A percentile compares a stretch with the other conserved stretches of the same genome.
phyloP scores from a whole-genome alignment of 2,329 filamentous ascomycete species.

The Pochonia chlamydosporia region DNA sequence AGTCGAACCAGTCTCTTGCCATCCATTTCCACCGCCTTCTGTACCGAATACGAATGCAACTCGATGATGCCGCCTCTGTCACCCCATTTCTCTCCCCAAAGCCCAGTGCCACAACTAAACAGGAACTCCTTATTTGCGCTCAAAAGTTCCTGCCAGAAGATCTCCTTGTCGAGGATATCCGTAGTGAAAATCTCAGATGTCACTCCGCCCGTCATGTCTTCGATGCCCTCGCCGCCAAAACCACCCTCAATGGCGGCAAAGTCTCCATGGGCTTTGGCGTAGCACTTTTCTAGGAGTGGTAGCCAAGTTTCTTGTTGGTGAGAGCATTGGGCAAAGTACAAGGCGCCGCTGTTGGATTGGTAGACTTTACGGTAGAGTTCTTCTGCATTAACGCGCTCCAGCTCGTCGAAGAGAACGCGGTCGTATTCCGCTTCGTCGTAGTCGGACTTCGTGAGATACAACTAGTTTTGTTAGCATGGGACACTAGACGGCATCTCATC shows the following conservation, averaged over 20 bases:
- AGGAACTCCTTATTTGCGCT: slow-evolving; percentile 74
- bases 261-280: slow-evolving; percentile 76
- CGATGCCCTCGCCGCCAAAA: slow-evolving; percentile 54
- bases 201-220: slow-evolving; percentile 59
- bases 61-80: slow-evolving; percentile 52
- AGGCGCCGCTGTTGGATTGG: slow-evolving; percentile 66
- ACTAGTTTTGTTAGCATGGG: slow-evolving; percentile 16
- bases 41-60: slow-evolving; percentile 56
- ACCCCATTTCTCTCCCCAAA: slow-evolving; percentile 23
- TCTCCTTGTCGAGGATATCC: slow-evolving; percentile 63
- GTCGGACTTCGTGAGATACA: slow-evolving; percentile 50
- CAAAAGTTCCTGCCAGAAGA: slow-evolving; percentile 73
- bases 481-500: neutral
- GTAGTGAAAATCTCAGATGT: slow-evolving; percentile 60
- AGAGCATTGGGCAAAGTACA: slow-evolving; percentile 72
- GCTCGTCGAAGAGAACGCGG: slow-evolving; percentile 36
- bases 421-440: slow-evolving; percentile 54
- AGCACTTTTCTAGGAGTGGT: slow-evolving; percentile 72
- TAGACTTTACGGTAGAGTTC: slow-evolving; percentile 62
- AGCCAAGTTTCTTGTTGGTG: slow-evolving; percentile 76
- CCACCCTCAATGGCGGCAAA: slow-evolving; percentile 71
- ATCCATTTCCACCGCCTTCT: slow-evolving; percentile 50
- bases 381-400: slow-evolving; percentile 45
- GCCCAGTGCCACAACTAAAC: slow-evolving; percentile 53
- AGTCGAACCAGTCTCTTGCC: slow-evolving; percentile 59